phyloP scores from a whole-genome alignment of 2,329 filamentous ascomycete species.

The Clathrospora elynae region DNA sequence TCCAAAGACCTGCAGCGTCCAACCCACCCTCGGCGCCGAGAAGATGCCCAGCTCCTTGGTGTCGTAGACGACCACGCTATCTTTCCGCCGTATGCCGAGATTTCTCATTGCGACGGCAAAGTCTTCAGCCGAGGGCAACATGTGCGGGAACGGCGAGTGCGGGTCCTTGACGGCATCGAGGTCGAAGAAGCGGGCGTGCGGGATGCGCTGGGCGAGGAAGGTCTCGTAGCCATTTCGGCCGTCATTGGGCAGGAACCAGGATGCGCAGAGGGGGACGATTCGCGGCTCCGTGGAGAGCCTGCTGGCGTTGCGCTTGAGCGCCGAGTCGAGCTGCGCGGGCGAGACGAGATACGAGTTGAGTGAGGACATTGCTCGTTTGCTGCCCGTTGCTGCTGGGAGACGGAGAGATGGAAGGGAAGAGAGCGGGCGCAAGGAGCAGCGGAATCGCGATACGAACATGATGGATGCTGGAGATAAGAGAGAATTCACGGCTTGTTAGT shows the following conservation, averaged over 20 bases:
- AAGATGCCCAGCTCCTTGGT: slow-evolving; percentile 90
- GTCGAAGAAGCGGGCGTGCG: slow-evolving; percentile 92
- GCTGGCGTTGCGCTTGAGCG: slow-evolving; percentile 80
- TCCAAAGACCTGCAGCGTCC: slow-evolving; percentile 90
- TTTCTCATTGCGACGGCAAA: slow-evolving; percentile 90
- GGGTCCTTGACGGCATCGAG: slow-evolving; percentile 89
- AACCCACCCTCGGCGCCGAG: slow-evolving; percentile 88
- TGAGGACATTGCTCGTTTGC: slow-evolving; percentile 36
- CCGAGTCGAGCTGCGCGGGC: slow-evolving; percentile 78
- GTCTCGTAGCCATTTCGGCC: slow-evolving; percentile 77
- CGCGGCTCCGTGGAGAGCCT: slow-evolving; percentile 80
- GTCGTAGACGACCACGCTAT: slow-evolving; percentile 93
- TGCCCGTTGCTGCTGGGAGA: slow-evolving; percentile 13
- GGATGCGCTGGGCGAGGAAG: slow-evolving; percentile 83
- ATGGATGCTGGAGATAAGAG: slow-evolving; percentile 25
- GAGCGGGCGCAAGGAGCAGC: slow-evolving; percentile 31
- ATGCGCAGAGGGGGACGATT: slow-evolving; percentile 85
- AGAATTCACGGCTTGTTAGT: slow-evolving; percentile 7
- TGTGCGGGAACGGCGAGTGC: slow-evolving; percentile 89
- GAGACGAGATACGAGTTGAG: slow-evolving; percentile 86
- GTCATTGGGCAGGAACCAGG: slow-evolving; percentile 97
- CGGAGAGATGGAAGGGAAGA: slow-evolving; percentile 19
- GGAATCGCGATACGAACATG: slow-evolving; percentile 40
- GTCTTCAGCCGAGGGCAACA: slow-evolving; percentile 80
- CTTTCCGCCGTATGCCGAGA: slow-evolving; percentile 83